phyloP scores from a whole-genome alignment of 805 yeast genomes.

The Wickerhamomyces chambardii region DNA sequence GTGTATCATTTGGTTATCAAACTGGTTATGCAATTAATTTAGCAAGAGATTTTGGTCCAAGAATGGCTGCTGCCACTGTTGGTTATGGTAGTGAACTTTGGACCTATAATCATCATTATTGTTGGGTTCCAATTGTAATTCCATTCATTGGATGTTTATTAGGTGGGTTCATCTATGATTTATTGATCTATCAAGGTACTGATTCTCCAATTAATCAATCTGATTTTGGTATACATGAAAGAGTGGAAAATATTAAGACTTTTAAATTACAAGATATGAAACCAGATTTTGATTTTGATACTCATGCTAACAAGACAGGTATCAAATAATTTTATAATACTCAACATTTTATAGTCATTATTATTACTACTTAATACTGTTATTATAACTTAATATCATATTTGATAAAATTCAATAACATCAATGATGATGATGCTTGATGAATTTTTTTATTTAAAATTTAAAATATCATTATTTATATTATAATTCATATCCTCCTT shows the following conservation, averaged over 20 bases:
- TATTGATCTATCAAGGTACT: conserved; percentile 39
- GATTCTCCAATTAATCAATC: conserved; percentile 45
- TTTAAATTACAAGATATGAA: conserved; percentile 14
- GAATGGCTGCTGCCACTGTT: conserved; percentile 36
- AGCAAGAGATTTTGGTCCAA: conserved; percentile 48
- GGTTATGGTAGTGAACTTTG: conserved; percentile 36
- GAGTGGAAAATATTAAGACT: conserved; percentile 7
- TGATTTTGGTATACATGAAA: conserved; percentile 14
- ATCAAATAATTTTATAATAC: no score
- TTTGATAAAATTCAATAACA: no score
- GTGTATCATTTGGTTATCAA: conserved; percentile 39
- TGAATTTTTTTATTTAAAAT: no score
- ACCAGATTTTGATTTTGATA: conserved; percentile 12
- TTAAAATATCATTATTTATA: no score
- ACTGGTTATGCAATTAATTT: conserved; percentile 48
- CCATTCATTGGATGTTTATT: conserved; percentile 37
- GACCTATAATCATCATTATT: conserved; percentile 30
- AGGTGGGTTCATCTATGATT: conserved; percentile 41
- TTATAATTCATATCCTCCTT: no score
- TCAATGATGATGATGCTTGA: no score
- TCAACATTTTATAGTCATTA: no score
- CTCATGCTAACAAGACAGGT: neutral
- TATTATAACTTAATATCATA: no score
- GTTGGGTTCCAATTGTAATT: conserved; percentile 46
- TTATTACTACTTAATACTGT: no score